phyloP scores from a whole-genome alignment of 1,139 yeast genomes.

The Nakaseomyces sp. region DNA sequence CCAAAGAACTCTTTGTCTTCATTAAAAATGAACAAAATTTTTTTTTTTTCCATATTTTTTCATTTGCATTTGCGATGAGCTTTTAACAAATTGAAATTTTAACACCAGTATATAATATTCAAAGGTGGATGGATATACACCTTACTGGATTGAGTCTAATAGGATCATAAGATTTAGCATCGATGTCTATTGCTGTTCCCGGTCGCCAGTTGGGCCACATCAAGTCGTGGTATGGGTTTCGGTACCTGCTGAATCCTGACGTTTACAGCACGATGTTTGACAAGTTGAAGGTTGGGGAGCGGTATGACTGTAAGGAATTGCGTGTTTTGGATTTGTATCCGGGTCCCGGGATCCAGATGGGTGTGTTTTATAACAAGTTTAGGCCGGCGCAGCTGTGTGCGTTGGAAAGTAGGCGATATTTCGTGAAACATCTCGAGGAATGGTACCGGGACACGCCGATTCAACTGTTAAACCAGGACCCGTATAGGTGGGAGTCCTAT shows the following conservation, averaged over 20 bases:
- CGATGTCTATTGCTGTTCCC: conserved; percentile 13
- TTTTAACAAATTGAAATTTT: too few species aligned
- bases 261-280: conserved; percentile 19
- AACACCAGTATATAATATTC: too few species aligned
- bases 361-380: conserved; percentile 43
- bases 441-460: conserved; percentile 25
- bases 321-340: conserved; percentile 63
- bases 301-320: conserved; percentile 37
- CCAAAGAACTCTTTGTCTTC: too few species aligned
- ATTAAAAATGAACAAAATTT: not conserved
- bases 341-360: conserved; percentile 45
- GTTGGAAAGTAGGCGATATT: conserved; percentile 44
- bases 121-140: too few species aligned
- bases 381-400: conserved; percentile 54
- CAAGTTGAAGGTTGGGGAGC: conserved; percentile 30
- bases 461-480: conserved; percentile 33
- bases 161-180: too few species aligned
- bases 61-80: conserved; percentile 2
- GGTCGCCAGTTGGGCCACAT: conserved; percentile 11
- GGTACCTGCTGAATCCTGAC: conserved; percentile 32
- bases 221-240: conserved; percentile 21
- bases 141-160: too few species aligned
- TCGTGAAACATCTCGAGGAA: conserved; percentile 31
- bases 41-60: not conserved
- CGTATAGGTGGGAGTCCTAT: conserved; percentile 61